Evolutionary conservation across 176 grass and related monocot genomes (phyloP).

Genomic region (Carex pumila): DNA sequence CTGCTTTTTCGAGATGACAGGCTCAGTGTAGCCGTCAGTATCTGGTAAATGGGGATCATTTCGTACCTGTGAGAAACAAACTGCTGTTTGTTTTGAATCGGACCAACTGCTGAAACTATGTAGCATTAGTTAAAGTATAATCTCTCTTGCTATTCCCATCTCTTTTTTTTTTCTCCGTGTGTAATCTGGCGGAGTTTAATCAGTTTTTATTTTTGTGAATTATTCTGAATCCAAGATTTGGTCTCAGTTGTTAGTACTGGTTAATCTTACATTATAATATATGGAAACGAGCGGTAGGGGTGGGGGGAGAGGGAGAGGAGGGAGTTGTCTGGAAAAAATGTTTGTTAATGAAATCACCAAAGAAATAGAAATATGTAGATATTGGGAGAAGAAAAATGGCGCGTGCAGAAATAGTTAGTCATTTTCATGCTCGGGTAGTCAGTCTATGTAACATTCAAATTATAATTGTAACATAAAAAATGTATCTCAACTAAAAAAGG

Average conservation of each 20-base stretch:
- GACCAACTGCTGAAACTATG: slow-evolving; percentile 7
- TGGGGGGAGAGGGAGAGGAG: too few relatives aligned
- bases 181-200: slow-evolving; percentile 17
- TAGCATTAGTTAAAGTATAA: slow-evolving; percentile 22
- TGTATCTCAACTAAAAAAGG: neutral
- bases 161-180: neutral
- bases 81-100: slow-evolving; percentile 20
- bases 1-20: slow-evolving; percentile 49
- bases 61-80: slow-evolving; percentile 21
- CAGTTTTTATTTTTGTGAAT: slow-evolving; percentile 14
- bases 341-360: neutral
- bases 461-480: neutral
- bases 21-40: slow-evolving; percentile 40
- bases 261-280: neutral
- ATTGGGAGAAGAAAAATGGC: neutral
- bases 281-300: neutral
- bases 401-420: neutral
- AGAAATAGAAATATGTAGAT: neutral
- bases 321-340: neutral
- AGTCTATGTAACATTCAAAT: neutral
- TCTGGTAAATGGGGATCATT: slow-evolving; percentile 23
- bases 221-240: neutral
- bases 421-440: neutral
- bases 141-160: neutral
- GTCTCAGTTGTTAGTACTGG: neutral